A percentile compares a stretch with the other conserved stretches of the same genome.
phyloP scores from a whole-genome alignment of 1,139 yeast species.

The Komagataea norvegica region DNA sequence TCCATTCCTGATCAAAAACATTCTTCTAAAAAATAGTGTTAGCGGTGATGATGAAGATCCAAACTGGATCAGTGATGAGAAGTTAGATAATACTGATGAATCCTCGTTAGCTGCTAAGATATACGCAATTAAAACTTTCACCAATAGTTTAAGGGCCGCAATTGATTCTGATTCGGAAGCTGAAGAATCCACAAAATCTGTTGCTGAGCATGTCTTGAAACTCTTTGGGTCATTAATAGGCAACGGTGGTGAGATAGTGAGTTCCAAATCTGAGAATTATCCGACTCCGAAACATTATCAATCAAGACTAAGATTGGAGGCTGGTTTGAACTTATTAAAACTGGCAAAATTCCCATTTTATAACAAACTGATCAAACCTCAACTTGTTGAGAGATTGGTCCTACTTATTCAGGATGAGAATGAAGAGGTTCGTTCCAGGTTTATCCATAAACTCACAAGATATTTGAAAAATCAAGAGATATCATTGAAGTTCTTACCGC shows the following conservation, averaged over 20 bases:
- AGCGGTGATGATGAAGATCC: conserved; percentile 30
- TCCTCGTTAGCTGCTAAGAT: conserved; percentile 42
- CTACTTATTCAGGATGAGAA: conserved; percentile 66
- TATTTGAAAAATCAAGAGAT: conserved; percentile 48
- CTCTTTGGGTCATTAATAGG: conserved; percentile 62
- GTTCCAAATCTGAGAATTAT: conserved; percentile 38
- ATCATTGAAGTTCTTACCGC: conserved; percentile 61
- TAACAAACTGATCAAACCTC: conserved; percentile 49
- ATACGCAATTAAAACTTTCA: conserved; percentile 53
- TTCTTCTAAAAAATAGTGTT: conserved; percentile 47
- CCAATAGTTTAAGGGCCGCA: conserved; percentile 55
- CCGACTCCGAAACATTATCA: conserved; percentile 67
- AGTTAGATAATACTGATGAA: conserved; percentile 33
- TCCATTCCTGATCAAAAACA: conserved; percentile 52
- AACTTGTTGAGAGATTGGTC: conserved; percentile 48
- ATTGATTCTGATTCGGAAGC: conserved; percentile 29
- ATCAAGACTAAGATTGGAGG: conserved; percentile 58
- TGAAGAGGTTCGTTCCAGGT: conserved; percentile 48
- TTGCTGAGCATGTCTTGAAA: conserved; percentile 62
- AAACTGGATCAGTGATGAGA: conserved; percentile 48
- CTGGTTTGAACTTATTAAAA: conserved; percentile 64
- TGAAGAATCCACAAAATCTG: conserved; percentile 32
- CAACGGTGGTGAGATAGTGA: conserved; percentile 78
- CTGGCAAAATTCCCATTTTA: conserved; percentile 54
- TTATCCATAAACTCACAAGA: conserved; percentile 49